phyloP scores from a whole-genome alignment of 2,329 filamentous ascomycete genomes.

The Fusarium albidum region DNA sequence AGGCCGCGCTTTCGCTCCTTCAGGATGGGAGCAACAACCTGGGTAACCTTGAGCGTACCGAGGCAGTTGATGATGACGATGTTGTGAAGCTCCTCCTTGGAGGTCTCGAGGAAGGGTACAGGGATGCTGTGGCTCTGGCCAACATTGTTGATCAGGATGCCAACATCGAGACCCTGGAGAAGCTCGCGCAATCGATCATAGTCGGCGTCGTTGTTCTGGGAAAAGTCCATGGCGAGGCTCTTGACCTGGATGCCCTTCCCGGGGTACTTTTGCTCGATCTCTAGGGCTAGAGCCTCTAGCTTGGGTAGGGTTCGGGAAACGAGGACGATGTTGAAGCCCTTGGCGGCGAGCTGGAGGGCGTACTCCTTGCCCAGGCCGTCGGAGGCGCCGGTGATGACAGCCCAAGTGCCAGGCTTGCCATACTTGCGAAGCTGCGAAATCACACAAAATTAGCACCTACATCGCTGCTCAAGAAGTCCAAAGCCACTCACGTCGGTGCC shows the following conservation, averaged over 20 bases:
- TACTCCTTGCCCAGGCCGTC: slow-evolving; percentile 98
- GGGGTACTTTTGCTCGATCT: slow-evolving; percentile 76
- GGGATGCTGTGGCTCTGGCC: slow-evolving; percentile 94
- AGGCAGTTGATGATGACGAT: slow-evolving; percentile 97
- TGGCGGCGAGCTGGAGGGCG: slow-evolving; percentile 84
- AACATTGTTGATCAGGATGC: slow-evolving; percentile 95
- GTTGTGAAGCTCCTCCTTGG: slow-evolving; percentile 80
- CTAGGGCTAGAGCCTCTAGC: slow-evolving; percentile 77
- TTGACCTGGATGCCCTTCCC: slow-evolving; percentile 72
- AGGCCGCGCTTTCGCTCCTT: slow-evolving; percentile 83
- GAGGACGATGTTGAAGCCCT: slow-evolving; percentile 94
- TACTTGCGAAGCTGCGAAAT: slow-evolving; percentile 79
- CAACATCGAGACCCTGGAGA: slow-evolving; percentile 78
- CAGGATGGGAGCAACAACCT: slow-evolving; percentile 86
- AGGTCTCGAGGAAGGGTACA: slow-evolving; percentile 84
- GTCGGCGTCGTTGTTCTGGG: slow-evolving; percentile 79
- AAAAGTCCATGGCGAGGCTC: slow-evolving; percentile 90
- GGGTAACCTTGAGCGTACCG: slow-evolving; percentile 87
- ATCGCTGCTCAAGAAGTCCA: background rate
- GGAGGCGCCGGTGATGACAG: slow-evolving; percentile 91
- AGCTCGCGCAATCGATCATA: slow-evolving; percentile 77
- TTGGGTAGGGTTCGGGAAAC: slow-evolving; percentile 96
- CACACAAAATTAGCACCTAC: background rate
- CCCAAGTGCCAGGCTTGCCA: slow-evolving; percentile 92
- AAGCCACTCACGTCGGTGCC: slow-evolving; percentile 64